These are phyloP conservation scores for cucumber (Cucumis sativus) DNA, from an alignment of 306 rosid genomes.

Conservation along the genomic window DNA sequence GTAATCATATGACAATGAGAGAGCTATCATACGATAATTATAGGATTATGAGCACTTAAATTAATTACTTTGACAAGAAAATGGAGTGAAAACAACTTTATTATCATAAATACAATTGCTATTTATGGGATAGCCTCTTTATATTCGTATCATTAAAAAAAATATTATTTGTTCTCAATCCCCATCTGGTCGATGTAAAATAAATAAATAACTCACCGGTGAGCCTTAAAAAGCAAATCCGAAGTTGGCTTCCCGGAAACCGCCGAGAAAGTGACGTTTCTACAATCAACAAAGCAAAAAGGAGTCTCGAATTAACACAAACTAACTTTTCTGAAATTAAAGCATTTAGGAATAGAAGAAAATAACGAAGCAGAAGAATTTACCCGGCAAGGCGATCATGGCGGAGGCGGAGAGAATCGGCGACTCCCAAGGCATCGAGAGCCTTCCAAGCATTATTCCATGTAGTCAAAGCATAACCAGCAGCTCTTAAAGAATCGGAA, in stretches of 20 bases:
- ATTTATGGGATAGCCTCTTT: too few species aligned
- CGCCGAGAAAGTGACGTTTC: conserved; percentile 1
- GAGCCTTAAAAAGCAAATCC: background rate
- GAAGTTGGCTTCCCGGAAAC: background rate
- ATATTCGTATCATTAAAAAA: too few species aligned
- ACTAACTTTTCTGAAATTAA: background rate
- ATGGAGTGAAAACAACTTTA: too few species aligned
- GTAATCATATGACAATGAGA: too few species aligned
- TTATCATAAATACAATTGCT: too few species aligned
- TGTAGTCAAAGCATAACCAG: conserved; percentile 31
- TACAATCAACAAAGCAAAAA: background rate
- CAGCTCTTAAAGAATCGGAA: conserved; percentile 25
- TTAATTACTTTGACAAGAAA: too few species aligned
- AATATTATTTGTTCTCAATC: too few species aligned
- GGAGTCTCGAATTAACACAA: background rate
- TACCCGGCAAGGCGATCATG: conserved; percentile 29
- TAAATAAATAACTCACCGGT: background rate
- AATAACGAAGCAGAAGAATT: background rate
- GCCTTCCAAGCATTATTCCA: conserved; percentile 59
- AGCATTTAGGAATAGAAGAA: background rate
- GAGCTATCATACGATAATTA: too few species aligned
- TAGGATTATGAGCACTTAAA: too few species aligned
- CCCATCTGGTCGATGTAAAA: too few species aligned
- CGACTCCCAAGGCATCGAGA: conserved; percentile 41
- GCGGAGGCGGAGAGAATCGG: conserved; percentile 26